Conservation (phyloP, 306 rosid species). For the Corylus heterophylla region DNA sequence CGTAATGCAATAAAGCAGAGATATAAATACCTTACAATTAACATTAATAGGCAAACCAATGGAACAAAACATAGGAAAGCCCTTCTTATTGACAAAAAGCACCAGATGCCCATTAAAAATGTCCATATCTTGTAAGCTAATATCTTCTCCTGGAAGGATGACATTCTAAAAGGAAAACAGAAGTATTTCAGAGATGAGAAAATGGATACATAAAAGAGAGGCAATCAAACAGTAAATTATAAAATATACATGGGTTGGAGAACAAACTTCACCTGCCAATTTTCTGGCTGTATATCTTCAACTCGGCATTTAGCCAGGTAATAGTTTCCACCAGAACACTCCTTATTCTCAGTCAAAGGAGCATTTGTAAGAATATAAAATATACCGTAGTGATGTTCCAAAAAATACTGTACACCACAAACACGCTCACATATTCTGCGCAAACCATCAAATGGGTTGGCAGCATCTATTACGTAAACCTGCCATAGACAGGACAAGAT, state of each 20-base stretch:
- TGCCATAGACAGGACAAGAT: constrained; percentile 42
- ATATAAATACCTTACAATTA: constrained; percentile 58
- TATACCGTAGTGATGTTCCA: constrained; percentile 84
- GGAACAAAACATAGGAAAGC: constrained; percentile 67
- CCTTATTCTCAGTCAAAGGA: constrained; percentile 47
- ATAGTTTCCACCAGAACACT: constrained; percentile 62
- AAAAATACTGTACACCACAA: constrained; percentile 72
- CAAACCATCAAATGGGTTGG: constrained; percentile 61
- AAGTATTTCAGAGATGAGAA: constrained; percentile 24
- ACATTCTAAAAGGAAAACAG: constrained; percentile 51
- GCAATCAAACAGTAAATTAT: constrained; percentile 4
- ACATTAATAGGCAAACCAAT: constrained; percentile 57
- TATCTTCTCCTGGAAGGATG: constrained; percentile 63
- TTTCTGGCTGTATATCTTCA: constrained; percentile 59
- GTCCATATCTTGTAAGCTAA: constrained; percentile 78
- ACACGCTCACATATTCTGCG: constrained; percentile 65
- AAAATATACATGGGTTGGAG: constrained; percentile 10
- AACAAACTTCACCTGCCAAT: constrained; percentile 62
- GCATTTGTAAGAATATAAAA: constrained; percentile 88
- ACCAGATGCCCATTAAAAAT: constrained; percentile 78
- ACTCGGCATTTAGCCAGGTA: constrained; percentile 67
- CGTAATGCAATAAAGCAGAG: constrained; percentile 4
- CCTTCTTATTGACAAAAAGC: constrained; percentile 71
- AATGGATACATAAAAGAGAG: constrained; percentile 4
- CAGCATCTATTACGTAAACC: constrained; percentile 78